phyloP scores from a whole-genome alignment of 352 stramenopile genomes.

The Phytophthora pistaciae region DNA sequence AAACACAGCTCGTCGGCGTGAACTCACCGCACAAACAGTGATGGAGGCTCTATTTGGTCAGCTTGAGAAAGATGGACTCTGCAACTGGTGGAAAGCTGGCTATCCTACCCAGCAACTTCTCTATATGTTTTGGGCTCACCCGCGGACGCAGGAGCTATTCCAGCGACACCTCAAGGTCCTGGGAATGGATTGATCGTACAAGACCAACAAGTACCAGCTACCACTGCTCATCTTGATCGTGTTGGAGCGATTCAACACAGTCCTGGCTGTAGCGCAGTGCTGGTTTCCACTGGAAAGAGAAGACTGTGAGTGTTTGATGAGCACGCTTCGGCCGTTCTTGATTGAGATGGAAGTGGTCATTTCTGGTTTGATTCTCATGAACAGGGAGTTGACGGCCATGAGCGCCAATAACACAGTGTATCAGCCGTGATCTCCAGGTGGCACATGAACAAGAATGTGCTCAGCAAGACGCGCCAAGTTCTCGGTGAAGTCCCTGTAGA shows the following conservation, averaged over 20 bases:
- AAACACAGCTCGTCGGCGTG: neutral
- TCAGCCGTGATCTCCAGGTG: neutral
- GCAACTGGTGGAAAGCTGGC: neutral
- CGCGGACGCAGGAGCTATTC: neutral
- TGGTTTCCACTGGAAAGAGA: constrained; percentile 10
- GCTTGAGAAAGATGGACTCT: constrained; percentile 2
- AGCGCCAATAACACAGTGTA: neutral
- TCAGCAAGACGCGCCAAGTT: neutral
- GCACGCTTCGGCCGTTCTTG: neutral
- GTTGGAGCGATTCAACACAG: constrained; percentile 14
- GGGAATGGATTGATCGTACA: constrained; percentile 20
- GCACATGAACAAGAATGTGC: neutral
- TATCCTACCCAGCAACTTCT: neutral
- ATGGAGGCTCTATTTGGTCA: constrained; percentile 7
- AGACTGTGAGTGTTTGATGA: neutral
- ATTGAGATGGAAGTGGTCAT: neutral
- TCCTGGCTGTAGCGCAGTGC: constrained; percentile 14
- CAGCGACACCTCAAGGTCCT: neutral
- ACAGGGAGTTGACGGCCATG: neutral
- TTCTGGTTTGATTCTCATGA: neutral
- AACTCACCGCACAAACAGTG: neutral
- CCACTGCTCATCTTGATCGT: constrained; percentile 11
- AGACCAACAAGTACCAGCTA: constrained; percentile 16
- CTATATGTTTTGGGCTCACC: constrained; percentile 11
- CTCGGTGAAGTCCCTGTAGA: neutral